Evolutionary conservation across 208 protist species (phyloP), one percentile per base, ranked within the genome.

Genomic region (Angomonas ambiguus): DNA sequence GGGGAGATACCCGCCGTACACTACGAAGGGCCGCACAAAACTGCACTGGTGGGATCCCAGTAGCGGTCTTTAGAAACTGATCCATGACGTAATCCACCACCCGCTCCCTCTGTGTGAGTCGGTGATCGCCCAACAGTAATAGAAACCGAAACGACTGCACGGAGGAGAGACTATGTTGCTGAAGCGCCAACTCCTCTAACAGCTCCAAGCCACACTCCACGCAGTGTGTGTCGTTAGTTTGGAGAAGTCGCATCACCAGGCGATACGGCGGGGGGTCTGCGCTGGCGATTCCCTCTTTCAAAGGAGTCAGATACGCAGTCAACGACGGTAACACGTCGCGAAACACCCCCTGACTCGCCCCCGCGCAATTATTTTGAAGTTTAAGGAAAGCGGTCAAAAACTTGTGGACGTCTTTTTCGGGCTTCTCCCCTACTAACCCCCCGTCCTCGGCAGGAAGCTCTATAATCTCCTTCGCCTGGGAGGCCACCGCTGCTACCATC

Each of bases 131-230:
- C 32, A 94, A 42, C 1, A 76, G 66, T 8, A 92, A 71, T 16
- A 94, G 74, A 67, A 87, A 92, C 34, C 76, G 83, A 72, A 91
- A 94, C 11, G 82, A 74, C 62, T 92, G 88, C 22, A 91, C 62
- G 8, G 88, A 75, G 0, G 88, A 80, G 22, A 94, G 71, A 5
- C 69, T 41, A 51, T 84, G 65, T 25, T 67, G 76, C 69, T 92
- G 85, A 11, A 72, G 67, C 22, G 79, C 78, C 28, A 76, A 70
- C 59, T 92, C 88, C 3, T 71, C 64, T 51, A 94, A 67, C 51
- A 91, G 75, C 2, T 59, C 70, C 10, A 87, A 34, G 30, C 71
- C 85, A 62, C 80, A 76, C 28, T 62, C 45, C 59, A 67, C 61
- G 22, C 76, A 77, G 41, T 72, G 72, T 2, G 67, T 48, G 41